These are phyloP conservation scores for Ogataea naganishii DNA, from an alignment of 805 yeast species.

Conservation along the genomic window DNA sequence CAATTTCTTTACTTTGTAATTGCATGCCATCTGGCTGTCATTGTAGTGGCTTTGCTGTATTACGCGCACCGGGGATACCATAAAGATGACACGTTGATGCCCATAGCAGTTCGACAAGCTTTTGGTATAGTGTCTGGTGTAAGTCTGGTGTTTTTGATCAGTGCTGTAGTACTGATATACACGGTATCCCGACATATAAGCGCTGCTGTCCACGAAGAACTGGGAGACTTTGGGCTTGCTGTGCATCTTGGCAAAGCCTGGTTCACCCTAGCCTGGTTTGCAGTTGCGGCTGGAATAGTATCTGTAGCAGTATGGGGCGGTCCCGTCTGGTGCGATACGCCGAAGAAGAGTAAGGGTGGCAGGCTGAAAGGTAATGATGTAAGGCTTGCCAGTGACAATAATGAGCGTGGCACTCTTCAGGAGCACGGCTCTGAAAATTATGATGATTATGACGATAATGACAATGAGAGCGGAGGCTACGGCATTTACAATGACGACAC, in stretches of 20 bases:
- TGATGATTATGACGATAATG: no score
- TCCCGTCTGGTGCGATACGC: slow-evolving; percentile 48
- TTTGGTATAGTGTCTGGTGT: slow-evolving; percentile 28
- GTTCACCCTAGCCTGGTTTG: slow-evolving; percentile 32
- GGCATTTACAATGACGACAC: no score
- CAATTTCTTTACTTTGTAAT: slow-evolving; percentile 21
- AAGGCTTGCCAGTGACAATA: no score
- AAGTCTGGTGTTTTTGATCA: slow-evolving; percentile 21
- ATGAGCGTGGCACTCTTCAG: no score
- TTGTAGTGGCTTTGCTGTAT: slow-evolving; percentile 23
- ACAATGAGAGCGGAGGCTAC: no score
- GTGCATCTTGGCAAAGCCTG: slow-evolving; percentile 33
- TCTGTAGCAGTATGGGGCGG: slow-evolving; percentile 26
- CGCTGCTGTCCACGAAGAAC: slow-evolving; percentile 19
- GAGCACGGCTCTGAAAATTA: no score
- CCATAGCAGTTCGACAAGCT: slow-evolving; percentile 25
- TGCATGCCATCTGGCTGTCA: slow-evolving; percentile 21
- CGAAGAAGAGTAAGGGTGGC: no score
- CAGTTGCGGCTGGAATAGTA: slow-evolving; percentile 14
- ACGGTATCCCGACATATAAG: slow-evolving; percentile 18
- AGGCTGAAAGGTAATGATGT: no score
- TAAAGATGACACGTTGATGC: slow-evolving; percentile 24
- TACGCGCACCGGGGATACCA: slow-evolving; percentile 28
- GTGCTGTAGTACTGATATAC: slow-evolving; percentile 25
- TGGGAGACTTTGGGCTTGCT: slow-evolving; percentile 38